These are phyloP conservation scores for Phytophthora kernoviae DNA, from an alignment of 352 stramenopile species.

Conservation along the genomic window DNA sequence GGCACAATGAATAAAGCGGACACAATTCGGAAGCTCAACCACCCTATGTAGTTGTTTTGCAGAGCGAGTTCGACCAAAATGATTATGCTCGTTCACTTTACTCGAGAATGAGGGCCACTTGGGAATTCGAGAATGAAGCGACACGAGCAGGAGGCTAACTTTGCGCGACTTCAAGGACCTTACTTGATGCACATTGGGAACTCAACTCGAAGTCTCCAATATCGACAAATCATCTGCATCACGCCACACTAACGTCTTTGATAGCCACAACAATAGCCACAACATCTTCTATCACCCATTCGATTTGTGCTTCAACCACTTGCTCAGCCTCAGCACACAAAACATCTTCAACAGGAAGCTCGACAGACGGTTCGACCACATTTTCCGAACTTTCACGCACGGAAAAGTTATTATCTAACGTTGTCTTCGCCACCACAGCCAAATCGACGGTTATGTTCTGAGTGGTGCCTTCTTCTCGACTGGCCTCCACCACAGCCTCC, in stretches of 20 bases:
- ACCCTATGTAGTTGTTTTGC: no score
- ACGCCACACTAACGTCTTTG: no score
- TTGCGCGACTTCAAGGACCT: no score
- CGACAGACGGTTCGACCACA: neutral
- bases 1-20: no score
- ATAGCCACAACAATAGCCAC: conserved; percentile 13
- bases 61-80: no score
- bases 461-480: no score
- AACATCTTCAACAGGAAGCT: neutral
- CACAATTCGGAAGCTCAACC: no score
- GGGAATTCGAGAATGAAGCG: neutral
- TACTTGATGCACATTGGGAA: neutral
- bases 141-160: neutral
- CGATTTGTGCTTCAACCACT: conserved; percentile 4
- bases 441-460: no score
- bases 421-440: no score
- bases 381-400: no score
- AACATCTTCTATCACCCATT: conserved; percentile 16
- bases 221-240: neutral
- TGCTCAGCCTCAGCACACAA: neutral
- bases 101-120: conserved; percentile 1
- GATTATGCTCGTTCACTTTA: neutral
- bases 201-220: neutral
- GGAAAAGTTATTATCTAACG: no score
- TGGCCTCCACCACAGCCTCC: neutral